Evolutionary conservation across 768 basidiomycete genomes (phyloP).

Genomic region (Antrodiella citrinella): DNA sequence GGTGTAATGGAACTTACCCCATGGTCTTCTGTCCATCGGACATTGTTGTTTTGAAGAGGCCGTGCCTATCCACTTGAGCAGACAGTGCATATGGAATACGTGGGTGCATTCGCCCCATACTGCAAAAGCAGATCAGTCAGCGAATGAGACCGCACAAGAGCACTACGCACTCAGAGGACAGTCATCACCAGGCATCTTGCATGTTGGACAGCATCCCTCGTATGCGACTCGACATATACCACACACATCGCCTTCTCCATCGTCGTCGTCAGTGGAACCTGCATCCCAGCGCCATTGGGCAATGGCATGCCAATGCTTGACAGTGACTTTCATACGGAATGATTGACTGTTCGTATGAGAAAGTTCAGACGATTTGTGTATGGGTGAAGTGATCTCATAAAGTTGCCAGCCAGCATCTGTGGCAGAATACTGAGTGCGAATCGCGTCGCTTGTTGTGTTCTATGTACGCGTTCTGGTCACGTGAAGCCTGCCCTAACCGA

Average conservation of each 20-base stretch:
- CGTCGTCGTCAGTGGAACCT: constrained; percentile 33
- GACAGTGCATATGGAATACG: constrained; percentile 97
- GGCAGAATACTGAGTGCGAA: no score
- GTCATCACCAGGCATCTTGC: constrained; percentile 95
- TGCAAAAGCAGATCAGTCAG: constrained; percentile 26
- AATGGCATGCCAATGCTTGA: constrained; percentile 84
- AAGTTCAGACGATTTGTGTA: no score
- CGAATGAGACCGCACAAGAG: constrained; percentile 3
- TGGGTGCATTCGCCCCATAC: constrained; percentile 98
- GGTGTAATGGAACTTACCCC: constrained; percentile 55
- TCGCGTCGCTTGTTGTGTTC: no score
- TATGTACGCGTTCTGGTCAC: no score
- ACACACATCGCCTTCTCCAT: constrained; percentile 60
- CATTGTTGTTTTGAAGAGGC: constrained; percentile 88
- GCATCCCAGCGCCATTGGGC: constrained; percentile 87
- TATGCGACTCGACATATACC: constrained; percentile 89
- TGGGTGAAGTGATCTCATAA: no score
- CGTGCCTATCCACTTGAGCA: constrained; percentile 93
- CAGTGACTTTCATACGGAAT: constrained; percentile 60
- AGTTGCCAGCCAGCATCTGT: no score
- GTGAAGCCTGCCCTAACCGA: no score
- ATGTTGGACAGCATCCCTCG: constrained; percentile 92
- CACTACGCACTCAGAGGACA: constrained; percentile 76
- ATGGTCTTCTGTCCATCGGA: constrained; percentile 94
- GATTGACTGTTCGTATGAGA: no score